Base-by-base conservation (phyloP, 495 filamentous ascomycete species). In the Penicillium atrosanguineum region DNA sequence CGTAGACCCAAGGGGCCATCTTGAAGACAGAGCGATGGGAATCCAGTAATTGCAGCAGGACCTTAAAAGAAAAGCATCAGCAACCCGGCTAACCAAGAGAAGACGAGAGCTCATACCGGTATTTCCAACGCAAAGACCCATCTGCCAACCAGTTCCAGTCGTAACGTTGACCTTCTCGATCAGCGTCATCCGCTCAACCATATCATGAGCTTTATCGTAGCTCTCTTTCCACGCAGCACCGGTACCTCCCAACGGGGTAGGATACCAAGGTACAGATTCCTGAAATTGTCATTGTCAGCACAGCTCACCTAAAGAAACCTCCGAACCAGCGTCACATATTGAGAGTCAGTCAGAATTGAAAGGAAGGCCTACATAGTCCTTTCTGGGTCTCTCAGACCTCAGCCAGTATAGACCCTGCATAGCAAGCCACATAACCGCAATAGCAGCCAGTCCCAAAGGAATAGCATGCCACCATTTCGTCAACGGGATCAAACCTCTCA, bases 121-220 rank as follows among this genome's bases (percentile, higher is more conserved):
- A 68, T 95, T 96, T 16, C 93, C 94, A 6, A 97, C 91, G 50
- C 91, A 94, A 44, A 91, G 76, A 0, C 87, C 90, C 87, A 93
- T 93, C 65, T 80, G 74, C 93, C 92, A 97, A 7, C 94, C 93
- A 0, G 84, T 91, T 0, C 93, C 93, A 0, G 92, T 96, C 0
- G 94, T 97, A 57, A 97, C 78, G 68, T 97, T 97, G 49, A 98
- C 88, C 68, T 97, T 98, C 65, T 96, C 93, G 25, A 87, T 75
- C 36, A 98, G 70, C 9, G 83, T 90, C 93, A 98, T 96, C 64
- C 80, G 78, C 47, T 73, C 65, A 0, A 97, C 94, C 73, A 98
- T 67, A 51, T 76, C 78, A 40, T 85, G 82, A 0, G 94, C 94
- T 66, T 95, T 95, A 23, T 71, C 67, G 66, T 96, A 98, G 56